Evolutionary conservation across 2,329 filamentous ascomycete genomes (phyloP).

Genomic region (Pseudogymnoascus sp.): DNA sequence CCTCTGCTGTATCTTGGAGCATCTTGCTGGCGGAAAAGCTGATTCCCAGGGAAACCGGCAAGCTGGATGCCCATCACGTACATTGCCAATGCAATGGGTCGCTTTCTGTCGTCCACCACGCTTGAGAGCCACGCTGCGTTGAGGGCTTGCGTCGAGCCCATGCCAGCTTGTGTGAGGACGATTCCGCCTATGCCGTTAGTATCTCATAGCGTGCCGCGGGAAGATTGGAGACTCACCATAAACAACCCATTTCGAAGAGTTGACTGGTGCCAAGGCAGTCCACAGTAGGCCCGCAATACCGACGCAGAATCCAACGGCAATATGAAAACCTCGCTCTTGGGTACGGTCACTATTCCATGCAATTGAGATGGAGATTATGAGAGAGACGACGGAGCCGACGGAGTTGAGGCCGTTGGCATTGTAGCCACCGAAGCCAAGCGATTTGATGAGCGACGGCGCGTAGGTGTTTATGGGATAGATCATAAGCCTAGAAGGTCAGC

Average conservation of each 20-base stretch:
- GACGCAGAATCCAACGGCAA: not conserved
- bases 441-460: not conserved
- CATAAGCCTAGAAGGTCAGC: not conserved
- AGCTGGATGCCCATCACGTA: slow-evolving; percentile 11
- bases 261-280: not conserved
- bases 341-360: slow-evolving; percentile 11
- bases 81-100: slow-evolving; percentile 10
- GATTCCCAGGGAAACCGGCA: slow-evolving; percentile 10
- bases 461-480: slow-evolving; percentile 14
- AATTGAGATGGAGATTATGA: slow-evolving; percentile 12
- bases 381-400: not conserved
- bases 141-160: slow-evolving; percentile 10
- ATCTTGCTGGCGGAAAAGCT: slow-evolving; percentile 10
- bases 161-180: slow-evolving; percentile 9
- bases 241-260: slow-evolving; percentile 9
- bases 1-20: slow-evolving; percentile 10
- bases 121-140: slow-evolving; percentile 11
- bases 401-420: slow-evolving; percentile 7
- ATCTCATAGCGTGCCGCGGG: too few relatives aligned
- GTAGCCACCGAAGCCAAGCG: not conserved
- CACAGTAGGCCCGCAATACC: slow-evolving; percentile 9
- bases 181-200: too few relatives aligned
- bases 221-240: slow-evolving; percentile 5
- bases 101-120: slow-evolving; percentile 9
- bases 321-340: slow-evolving; percentile 10